phyloP scores from a whole-genome alignment of 345 rosid genomes.

The Melaleuca alternifolia region DNA sequence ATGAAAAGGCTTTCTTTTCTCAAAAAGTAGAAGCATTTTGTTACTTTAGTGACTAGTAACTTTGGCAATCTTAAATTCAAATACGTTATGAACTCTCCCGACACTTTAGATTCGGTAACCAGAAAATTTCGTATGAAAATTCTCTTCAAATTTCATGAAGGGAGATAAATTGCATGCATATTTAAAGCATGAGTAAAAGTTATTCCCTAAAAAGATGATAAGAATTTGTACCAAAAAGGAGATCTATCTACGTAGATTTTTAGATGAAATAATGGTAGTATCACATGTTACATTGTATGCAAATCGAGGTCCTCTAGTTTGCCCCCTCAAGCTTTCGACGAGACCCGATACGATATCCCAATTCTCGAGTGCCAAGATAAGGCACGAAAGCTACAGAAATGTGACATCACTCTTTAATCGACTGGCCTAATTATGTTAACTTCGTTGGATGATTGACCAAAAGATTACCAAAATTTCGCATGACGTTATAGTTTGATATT shows the following conservation, averaged over 20 bases:
- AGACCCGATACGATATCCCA: neutral
- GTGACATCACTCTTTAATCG: neutral
- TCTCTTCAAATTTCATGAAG: neutral
- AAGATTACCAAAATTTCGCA: neutral
- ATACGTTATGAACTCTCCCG: neutral
- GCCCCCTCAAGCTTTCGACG: neutral
- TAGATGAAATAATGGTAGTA: neutral
- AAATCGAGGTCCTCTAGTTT: neutral
- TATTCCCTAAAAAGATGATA: neutral
- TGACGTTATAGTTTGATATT: neutral
- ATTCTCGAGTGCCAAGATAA: neutral
- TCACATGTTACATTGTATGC: neutral
- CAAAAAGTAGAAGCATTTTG: neutral
- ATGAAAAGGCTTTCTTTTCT: neutral
- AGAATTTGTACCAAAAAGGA: neutral
- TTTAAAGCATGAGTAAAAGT: neutral
- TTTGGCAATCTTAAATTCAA: neutral
- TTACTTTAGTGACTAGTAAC: neutral
- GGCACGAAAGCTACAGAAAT: neutral
- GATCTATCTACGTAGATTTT: too few relatives aligned
- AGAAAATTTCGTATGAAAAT: neutral
- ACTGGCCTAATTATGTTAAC: neutral
- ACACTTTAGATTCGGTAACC: neutral
- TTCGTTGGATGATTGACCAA: neutral
- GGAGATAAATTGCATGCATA: neutral